Evolutionary conservation across 768 basidiomycete species (phyloP).

Genomic region (Gautieria morchelliformis): DNA sequence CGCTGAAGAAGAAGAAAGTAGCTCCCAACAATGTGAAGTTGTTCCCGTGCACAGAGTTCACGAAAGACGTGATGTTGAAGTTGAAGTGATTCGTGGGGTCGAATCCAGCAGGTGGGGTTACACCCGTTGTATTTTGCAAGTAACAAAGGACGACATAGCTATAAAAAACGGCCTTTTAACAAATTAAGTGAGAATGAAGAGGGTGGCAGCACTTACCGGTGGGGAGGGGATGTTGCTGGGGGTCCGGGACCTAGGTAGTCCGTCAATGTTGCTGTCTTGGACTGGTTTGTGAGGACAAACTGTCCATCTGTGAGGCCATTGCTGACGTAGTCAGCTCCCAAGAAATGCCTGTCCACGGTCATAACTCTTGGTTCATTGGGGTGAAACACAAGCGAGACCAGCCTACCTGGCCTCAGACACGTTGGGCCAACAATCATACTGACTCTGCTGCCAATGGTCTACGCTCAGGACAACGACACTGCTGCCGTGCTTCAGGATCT

Average conservation of each 20-base stretch:
- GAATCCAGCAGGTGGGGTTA: slow-evolving; percentile 2
- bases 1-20: slow-evolving; percentile 4
- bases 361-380: not conserved
- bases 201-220: not conserved
- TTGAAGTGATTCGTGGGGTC: not conserved
- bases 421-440: not conserved
- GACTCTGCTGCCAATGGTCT: not conserved
- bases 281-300: slow-evolving; percentile 1
- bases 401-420: not conserved
- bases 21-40: slow-evolving; percentile 1
- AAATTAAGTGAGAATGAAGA: not conserved
- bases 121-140: not conserved
- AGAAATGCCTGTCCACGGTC: not conserved
- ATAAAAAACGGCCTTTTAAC: not conserved
- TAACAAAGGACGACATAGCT: slow-evolving; percentile 4
- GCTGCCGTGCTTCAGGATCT: not conserved
- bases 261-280: not conserved
- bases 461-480: not conserved
- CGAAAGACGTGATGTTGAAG: slow-evolving; percentile 6
- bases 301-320: not conserved
- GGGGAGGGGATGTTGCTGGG: slow-evolving; percentile 2
- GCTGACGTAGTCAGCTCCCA: slow-evolving; percentile 1
- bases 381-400: not conserved
- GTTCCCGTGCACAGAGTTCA: not conserved
- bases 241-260: not conserved